These are phyloP conservation scores for Umbelopsis sp. DNA, from an alignment of 192 early-diverging fungal species.

Conservation along the genomic window DNA sequence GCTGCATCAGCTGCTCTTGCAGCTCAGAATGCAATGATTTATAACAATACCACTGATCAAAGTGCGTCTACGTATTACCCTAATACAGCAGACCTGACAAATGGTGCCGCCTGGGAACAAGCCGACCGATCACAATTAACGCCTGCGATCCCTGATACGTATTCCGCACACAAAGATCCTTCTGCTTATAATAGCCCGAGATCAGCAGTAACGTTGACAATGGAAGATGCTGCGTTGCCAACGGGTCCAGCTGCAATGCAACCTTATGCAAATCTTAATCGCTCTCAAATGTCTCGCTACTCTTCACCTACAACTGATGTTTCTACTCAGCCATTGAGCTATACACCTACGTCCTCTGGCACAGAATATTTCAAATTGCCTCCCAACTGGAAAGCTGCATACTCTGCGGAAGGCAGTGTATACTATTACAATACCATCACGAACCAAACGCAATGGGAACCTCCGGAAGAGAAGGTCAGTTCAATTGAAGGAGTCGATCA, in stretches of 20 bases:
- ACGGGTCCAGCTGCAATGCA: constrained; percentile 31
- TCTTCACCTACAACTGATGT: constrained; percentile 30
- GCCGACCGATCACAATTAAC: neutral
- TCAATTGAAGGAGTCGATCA: constrained; percentile 33
- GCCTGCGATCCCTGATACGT: neutral
- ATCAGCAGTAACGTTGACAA: neutral
- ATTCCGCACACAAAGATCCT: neutral
- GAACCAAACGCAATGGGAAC: constrained; percentile 55
- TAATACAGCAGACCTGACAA: neutral
- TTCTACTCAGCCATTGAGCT: constrained; percentile 9
- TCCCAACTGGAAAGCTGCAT: constrained; percentile 51
- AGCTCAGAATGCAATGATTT: constrained; percentile 4
- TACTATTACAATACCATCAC: constrained; percentile 62
- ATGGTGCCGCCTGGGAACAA: neutral
- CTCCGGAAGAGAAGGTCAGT: constrained; percentile 40
- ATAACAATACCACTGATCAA: constrained; percentile 18
- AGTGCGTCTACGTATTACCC: constrained; percentile 21
- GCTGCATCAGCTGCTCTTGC: constrained; percentile 14
- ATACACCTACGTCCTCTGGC: neutral
- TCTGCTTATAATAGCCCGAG: neutral
- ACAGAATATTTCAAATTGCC: constrained; percentile 40
- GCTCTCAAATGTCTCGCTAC: constrained; percentile 7
- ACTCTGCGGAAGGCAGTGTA: constrained; percentile 44
- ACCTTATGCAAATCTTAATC: constrained; percentile 29
- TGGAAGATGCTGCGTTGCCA: constrained; percentile 24